These are phyloP conservation scores for Berberis vulgaris DNA, from an alignment of 164 flowering plant species.

Conservation along the genomic window DNA sequence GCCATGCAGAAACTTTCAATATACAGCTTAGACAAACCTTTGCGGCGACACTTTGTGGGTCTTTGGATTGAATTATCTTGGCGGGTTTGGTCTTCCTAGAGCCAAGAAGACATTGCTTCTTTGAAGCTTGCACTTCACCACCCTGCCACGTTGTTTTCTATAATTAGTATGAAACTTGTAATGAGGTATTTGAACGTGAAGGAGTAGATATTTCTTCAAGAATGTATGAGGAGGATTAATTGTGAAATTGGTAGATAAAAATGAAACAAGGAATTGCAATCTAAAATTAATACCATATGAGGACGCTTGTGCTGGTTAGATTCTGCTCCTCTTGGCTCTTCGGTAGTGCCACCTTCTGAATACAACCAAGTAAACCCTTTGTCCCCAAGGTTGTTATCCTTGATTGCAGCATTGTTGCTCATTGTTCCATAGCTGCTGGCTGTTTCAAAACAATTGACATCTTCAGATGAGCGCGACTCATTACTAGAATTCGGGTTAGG, in stretches of 20 bases:
- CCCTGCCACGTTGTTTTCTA: slow-evolving; percentile 22
- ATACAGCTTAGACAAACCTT: slow-evolving; percentile 36
- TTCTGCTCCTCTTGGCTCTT: slow-evolving; percentile 23
- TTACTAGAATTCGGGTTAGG: slow-evolving; percentile 8
- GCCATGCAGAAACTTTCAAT: background rate
- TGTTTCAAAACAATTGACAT: slow-evolving; percentile 26
- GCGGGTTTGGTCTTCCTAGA: slow-evolving; percentile 44
- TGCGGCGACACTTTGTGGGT: slow-evolving; percentile 90
- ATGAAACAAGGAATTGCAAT: background rate
- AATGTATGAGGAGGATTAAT: background rate
- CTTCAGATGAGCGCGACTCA: slow-evolving; percentile 19
- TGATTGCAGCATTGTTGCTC: slow-evolving; percentile 2
- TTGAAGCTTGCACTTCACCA: slow-evolving; percentile 32
- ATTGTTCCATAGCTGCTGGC: slow-evolving; percentile 15
- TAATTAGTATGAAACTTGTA: background rate
- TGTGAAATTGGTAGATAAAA: background rate
- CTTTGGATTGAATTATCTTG: slow-evolving; percentile 44
- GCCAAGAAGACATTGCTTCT: slow-evolving; percentile 46
- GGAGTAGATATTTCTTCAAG: background rate
- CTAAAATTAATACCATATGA: slow-evolving; percentile 24
- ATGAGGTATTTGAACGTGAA: background rate
- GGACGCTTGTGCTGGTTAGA: slow-evolving; percentile 36
- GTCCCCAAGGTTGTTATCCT: slow-evolving; percentile 18
- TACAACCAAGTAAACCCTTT: slow-evolving; percentile 34
- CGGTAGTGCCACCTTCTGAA: slow-evolving; percentile 21